Base-by-base conservation (phyloP, 306 rosid genomes). In the Hylodesmum podocarpum region DNA sequence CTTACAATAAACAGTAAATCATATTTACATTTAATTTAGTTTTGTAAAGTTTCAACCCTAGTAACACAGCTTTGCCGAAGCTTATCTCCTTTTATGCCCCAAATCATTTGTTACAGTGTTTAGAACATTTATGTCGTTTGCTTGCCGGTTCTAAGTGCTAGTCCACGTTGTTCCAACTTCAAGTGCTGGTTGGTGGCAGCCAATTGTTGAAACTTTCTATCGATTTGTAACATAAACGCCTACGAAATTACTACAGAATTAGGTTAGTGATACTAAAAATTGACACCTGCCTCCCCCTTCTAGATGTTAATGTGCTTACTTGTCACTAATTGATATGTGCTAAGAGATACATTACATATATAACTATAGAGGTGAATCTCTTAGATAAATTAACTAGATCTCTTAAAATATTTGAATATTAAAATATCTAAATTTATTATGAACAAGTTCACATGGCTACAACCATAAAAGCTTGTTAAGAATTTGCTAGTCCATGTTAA, bases 141-240 rank as follows among this genome's bases (percentile, higher is more conserved):
- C 9, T 14, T 75, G 53, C 64, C 36, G 40, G 39, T 47, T 75
- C 37, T 19, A 0, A 13, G 72, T 75, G 63, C 37, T 21, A 8
- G 2, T 19, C 71, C 72, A 50, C 37, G 3, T 34, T 63, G 72
- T 75, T 63, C 72, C 80, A 64, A 36, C 31, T 36, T 34, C 44
- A 33, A 36, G 49, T 64, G 70, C 31, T 37, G 49, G 70, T 64
- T 36, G 70, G 70, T 64, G 10, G 31, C 70, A 18, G 9, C 49
- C 70, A 62, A 34, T 33, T 62, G 43, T 33, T 62, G 68, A 34
- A 61, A n/a, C 43, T 11, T 54, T 12, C 8, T 3, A 54, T 31
- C 18, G n/a, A 34, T 36, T n/a, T n/a, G n/a, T 11, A 14, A 55
- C 63, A 62, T 1, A 62, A 29, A 36, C 25, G 6, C 11, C 53